These are phyloP conservation scores for Meripilus lineatus DNA, from an alignment of 1,284 basidiomycete species.

Conservation along the genomic window DNA sequence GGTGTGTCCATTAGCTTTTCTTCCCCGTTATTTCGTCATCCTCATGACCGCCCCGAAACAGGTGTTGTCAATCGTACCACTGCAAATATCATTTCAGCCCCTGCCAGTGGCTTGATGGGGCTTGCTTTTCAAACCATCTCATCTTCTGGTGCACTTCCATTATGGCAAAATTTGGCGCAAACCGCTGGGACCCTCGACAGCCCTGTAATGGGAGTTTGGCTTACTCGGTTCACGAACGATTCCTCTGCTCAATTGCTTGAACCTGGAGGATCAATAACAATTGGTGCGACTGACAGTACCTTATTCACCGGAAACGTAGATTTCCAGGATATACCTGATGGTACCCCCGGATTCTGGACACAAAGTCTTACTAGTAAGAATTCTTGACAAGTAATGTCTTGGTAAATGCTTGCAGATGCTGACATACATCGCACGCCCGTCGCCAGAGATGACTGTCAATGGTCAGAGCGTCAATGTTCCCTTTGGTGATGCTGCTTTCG, in stretches of 20 bases:
- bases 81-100: slow-evolving; percentile 20
- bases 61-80: slow-evolving; percentile 26
- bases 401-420: too few species aligned
- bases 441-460: slow-evolving; percentile 51
- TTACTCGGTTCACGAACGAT: slow-evolving; percentile 69
- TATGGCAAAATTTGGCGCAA: slow-evolving; percentile 60
- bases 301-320: slow-evolving; percentile 80
- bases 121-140: slow-evolving; percentile 34
- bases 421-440: too few species aligned
- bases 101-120: slow-evolving; percentile 34
- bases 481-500: slow-evolving; percentile 41
- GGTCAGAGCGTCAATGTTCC: slow-evolving; percentile 48
- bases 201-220: slow-evolving; percentile 76
- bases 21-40: slow-evolving; percentile 16
- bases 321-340: slow-evolving; percentile 55
- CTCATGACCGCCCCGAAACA: slow-evolving; percentile 3
- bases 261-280: slow-evolving; percentile 75
- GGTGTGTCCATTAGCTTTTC: slow-evolving; percentile 26
- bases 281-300: slow-evolving; percentile 66
- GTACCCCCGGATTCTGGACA: slow-evolving; percentile 56
- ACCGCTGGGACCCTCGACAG: slow-evolving; percentile 51
- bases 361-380: slow-evolving; percentile 47
- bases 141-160: slow-evolving; percentile 35
- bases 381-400: too few species aligned
- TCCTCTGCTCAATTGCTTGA: slow-evolving; percentile 46